phyloP scores from a whole-genome alignment of 2,329 filamentous ascomycete species.

The Sphaerulina vaccinii region DNA sequence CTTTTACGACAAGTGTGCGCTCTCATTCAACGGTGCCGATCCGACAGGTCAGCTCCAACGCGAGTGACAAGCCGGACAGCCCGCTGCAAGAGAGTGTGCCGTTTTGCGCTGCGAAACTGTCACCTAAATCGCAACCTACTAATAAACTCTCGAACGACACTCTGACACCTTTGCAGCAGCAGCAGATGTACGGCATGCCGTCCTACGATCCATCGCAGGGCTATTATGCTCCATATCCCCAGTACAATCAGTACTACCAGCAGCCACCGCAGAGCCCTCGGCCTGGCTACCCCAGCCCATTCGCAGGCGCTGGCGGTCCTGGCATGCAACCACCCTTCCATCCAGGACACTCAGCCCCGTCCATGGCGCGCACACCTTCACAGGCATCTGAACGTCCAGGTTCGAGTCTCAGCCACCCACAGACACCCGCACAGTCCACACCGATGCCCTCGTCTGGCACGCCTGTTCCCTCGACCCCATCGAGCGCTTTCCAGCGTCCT shows the following conservation, averaged over 20 bases:
- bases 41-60: constrained; percentile 19
- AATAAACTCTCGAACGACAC: constrained; percentile 9
- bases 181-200: constrained; percentile 63
- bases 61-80: constrained; percentile 20
- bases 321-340: constrained; percentile 58
- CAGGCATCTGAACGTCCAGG: constrained; percentile 67
- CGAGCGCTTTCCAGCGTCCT: constrained; percentile 60
- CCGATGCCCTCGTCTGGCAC: constrained; percentile 55
- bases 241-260: constrained; percentile 51
- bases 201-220: constrained; percentile 48
- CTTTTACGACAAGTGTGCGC: constrained; percentile 15
- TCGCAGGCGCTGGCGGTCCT: constrained; percentile 43
- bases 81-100: constrained; percentile 15
- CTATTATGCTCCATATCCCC: constrained; percentile 47
- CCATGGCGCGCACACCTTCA: constrained; percentile 80
- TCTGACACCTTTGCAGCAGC: constrained; percentile 41
- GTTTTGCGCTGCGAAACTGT: not conserved
- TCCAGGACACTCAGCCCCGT: constrained; percentile 46
- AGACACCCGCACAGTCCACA: constrained; percentile 56
- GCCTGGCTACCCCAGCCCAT: constrained; percentile 48
- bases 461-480: constrained; percentile 34
- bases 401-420: constrained; percentile 61
- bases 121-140: constrained; percentile 1
- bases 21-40: constrained; percentile 21
- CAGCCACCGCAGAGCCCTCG: constrained; percentile 48